Conservation (phyloP, 805 yeast species). For the Starmerella bombi region DNA sequence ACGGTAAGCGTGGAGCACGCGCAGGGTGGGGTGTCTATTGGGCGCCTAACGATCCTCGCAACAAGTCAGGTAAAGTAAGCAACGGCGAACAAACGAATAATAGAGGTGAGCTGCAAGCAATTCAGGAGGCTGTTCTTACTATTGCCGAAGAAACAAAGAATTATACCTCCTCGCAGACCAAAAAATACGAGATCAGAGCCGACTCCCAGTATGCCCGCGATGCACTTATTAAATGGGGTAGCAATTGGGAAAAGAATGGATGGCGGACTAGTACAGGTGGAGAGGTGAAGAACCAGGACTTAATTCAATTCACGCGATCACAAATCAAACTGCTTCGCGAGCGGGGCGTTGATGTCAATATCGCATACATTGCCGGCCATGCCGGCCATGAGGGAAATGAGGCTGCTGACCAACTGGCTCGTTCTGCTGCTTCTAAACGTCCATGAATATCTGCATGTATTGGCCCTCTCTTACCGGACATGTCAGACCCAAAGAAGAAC, state of each 20-base stretch:
- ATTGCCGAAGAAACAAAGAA: conserved; percentile 17
- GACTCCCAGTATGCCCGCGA: conserved; percentile 62
- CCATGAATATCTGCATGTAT: neutral
- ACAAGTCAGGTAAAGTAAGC: conserved; percentile 41
- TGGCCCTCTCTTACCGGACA: too few species aligned
- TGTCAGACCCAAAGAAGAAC: too few species aligned
- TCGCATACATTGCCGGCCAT: conserved; percentile 64
- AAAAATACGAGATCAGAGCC: conserved; percentile 26
- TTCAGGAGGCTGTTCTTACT: conserved; percentile 39
- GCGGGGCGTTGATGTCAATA: conserved; percentile 28
- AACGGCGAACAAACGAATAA: conserved; percentile 53
- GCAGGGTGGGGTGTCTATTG: conserved; percentile 72
- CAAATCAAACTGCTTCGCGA: conserved; percentile 29
- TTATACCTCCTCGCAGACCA: neutral
- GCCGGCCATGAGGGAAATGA: conserved; percentile 58
- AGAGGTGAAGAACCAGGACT: conserved; percentile 40
- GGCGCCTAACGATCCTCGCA: conserved; percentile 42
- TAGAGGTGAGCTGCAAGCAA: conserved; percentile 65
- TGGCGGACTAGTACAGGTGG: conserved; percentile 37
- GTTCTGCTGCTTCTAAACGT: conserved; percentile 32
- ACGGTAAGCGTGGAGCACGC: conserved; percentile 34
- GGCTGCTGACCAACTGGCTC: conserved; percentile 64
- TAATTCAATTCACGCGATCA: conserved; percentile 31
- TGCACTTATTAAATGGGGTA: conserved; percentile 43
- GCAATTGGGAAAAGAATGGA: conserved; percentile 44